A percentile compares a stretch with the other conserved stretches of the same genome.
Conservation (phyloP, 2,329 filamentous ascomycete genomes). For the Leptosphaerulina australis region DNA sequence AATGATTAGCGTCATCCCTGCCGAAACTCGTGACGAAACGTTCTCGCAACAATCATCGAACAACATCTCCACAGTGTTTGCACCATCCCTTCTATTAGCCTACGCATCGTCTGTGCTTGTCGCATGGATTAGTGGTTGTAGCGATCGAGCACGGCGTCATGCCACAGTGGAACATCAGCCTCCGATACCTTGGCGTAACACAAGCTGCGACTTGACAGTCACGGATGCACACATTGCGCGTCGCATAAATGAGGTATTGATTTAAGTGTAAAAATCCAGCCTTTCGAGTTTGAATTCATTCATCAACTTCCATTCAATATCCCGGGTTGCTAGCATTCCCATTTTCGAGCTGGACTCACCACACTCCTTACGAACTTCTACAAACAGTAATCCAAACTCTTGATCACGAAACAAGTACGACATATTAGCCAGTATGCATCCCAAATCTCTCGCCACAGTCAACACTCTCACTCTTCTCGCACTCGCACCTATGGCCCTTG, state of each 20-base stretch:
- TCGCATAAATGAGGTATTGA: conserved; percentile 1
- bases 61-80: conserved; percentile 20
- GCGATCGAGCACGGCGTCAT: background rate
- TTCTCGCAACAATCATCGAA: conserved; percentile 29
- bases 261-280: conserved; percentile 3
- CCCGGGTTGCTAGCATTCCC: conserved; percentile 8
- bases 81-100: background rate
- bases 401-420: background rate
- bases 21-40: conserved; percentile 22
- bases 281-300: conserved; percentile 1
- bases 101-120: background rate
- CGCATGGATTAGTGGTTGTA: conserved; percentile 2
- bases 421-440: conserved; percentile 8
- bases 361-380: conserved; percentile 19
- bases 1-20: conserved; percentile 6
- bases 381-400: background rate
- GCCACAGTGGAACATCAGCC: background rate
- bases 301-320: conserved; percentile 8
- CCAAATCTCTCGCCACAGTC: conserved; percentile 6
- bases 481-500: conserved; percentile 12
- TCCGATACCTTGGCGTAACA: conserved; percentile 16
- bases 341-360: conserved; percentile 25
- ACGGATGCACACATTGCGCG: conserved; percentile 7
- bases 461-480: too few species aligned
- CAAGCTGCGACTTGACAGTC: conserved; percentile 7